Percentiles rank a stretch among this genome's conserved stretches.
phyloP scores from a whole-genome alignment of 2,329 filamentous ascomycete species.

The Metarhizium rileyi region DNA sequence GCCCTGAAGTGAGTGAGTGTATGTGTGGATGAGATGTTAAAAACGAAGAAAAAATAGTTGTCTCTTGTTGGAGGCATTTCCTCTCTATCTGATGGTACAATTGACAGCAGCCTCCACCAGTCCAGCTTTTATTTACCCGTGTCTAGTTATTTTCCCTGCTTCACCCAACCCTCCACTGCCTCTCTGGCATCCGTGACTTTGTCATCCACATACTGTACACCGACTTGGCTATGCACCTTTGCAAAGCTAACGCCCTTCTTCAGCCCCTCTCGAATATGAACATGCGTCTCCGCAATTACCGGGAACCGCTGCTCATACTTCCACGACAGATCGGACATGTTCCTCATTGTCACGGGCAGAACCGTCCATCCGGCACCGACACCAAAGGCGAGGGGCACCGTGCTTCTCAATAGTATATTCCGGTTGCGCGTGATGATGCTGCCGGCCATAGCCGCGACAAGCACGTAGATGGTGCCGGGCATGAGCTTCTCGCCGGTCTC shows the following conservation, averaged over 20 bases:
- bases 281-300: constrained; percentile 70
- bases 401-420: constrained; percentile 69
- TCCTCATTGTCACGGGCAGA: constrained; percentile 81
- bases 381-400: constrained; percentile 70
- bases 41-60: not conserved
- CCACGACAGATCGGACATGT: constrained; percentile 80
- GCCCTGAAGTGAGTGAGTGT: not conserved
- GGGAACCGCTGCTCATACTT: constrained; percentile 87
- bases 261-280: constrained; percentile 59
- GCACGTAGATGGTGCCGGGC: constrained; percentile 82
- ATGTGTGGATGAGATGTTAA: not conserved
- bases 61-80: not conserved
- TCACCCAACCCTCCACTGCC: constrained; percentile 79
- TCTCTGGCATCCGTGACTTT: constrained; percentile 70
- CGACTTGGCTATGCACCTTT: constrained; percentile 62
- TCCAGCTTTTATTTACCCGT: not conserved
- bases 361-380: constrained; percentile 75
- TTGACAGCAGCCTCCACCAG: constrained; percentile 9
- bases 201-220: constrained; percentile 64
- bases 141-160: constrained; percentile 75
- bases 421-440: constrained; percentile 85
- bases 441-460: constrained; percentile 90
- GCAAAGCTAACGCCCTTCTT: constrained; percentile 63
- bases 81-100: constrained; percentile 28
- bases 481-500: constrained; percentile 83